Evolutionary conservation across 2,329 filamentous ascomycete genomes (phyloP), one percentile per base, ranked within the genome.

Genomic region (Aspergillus japonicus): DNA sequence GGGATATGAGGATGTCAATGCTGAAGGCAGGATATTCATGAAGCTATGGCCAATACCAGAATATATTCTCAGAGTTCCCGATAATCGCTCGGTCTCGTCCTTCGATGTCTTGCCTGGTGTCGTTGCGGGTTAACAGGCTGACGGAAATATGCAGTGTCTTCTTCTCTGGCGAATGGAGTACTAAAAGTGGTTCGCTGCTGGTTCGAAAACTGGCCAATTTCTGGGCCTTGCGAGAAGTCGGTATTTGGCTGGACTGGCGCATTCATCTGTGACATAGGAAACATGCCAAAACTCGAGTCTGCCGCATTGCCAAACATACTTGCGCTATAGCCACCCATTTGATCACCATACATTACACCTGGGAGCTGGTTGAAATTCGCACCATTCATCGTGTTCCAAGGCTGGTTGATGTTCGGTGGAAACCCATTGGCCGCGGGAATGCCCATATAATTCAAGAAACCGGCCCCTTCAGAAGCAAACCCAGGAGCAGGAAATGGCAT

Each of bases 61-160:
- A 24, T 14, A 35, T 49, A 16, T 57, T 70, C 39, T 44, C 62
- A 93, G 52, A 96, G 82, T 79, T 96, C 91, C 64, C 91, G 85
- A 75, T 95, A 98, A 78, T 99, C 95, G 73, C 91, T 95, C 11
- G 93, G 93, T 57, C 95, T 85, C 57, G 91, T 87, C 68, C 91
- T 84, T 65, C 89, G 86, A 69, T 92, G 88, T 69, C 90, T 86
- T 71, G 92, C 91, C 75, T 93, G 89, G 72, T 95, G 91, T 54
- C 95, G 87, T 72, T 96, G 91, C 2, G 93, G 94, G 73, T 99
- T 99, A 63, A 98, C 91, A 0, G 95, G 95, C 75, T 96, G 94
- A 59, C 95, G 86, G 75, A 98, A 96, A 78, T 99, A 99, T 6
- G 95, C 91, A 61, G 92, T 91, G 59, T 96, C 92, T 58, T 96